These are phyloP conservation scores for Trichoderma harzianum DNA, from an alignment of 2,329 filamentous ascomycete genomes.

Conservation along the genomic window DNA sequence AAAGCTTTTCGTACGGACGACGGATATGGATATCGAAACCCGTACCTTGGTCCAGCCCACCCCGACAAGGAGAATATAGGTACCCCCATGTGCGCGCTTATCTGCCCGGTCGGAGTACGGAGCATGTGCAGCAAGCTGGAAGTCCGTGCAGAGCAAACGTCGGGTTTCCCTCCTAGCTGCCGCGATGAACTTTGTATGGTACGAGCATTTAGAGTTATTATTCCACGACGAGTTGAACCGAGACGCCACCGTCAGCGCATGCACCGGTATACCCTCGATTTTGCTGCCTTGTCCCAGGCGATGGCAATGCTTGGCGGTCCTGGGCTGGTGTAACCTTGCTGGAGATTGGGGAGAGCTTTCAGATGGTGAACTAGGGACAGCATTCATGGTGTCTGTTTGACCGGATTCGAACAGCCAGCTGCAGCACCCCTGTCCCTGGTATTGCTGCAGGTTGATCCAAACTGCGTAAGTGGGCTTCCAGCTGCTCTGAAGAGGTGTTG, in stretches of 20 bases:
- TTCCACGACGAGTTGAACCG: slow-evolving; percentile 5
- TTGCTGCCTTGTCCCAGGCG: not conserved
- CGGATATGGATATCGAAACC: not conserved
- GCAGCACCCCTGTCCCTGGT: slow-evolving; percentile 16
- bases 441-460: slow-evolving; percentile 17
- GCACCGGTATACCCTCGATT: not conserved
- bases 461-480: slow-evolving; percentile 16
- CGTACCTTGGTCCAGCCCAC: not conserved
- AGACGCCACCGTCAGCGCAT: slow-evolving; percentile 15
- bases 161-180: not conserved
- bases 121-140: not conserved
- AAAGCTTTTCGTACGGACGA: not conserved
- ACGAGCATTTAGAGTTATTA: slow-evolving; percentile 14
- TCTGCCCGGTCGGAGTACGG: not conserved
- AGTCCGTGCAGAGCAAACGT: not conserved
- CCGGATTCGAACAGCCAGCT: slow-evolving; percentile 10
- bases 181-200: slow-evolving; percentile 11
- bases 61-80: not conserved
- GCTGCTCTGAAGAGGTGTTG: slow-evolving; percentile 8
- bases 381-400: not conserved
- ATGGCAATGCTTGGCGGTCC: not conserved
- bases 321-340: slow-evolving; percentile 3
- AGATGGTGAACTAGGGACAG: not conserved
- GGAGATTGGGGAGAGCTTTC: not conserved
- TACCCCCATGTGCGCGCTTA: slow-evolving; percentile 10